These are phyloP conservation scores for Leishmania amazonensis DNA, from an alignment of 208 protist species.

Conservation along the genomic window DNA sequence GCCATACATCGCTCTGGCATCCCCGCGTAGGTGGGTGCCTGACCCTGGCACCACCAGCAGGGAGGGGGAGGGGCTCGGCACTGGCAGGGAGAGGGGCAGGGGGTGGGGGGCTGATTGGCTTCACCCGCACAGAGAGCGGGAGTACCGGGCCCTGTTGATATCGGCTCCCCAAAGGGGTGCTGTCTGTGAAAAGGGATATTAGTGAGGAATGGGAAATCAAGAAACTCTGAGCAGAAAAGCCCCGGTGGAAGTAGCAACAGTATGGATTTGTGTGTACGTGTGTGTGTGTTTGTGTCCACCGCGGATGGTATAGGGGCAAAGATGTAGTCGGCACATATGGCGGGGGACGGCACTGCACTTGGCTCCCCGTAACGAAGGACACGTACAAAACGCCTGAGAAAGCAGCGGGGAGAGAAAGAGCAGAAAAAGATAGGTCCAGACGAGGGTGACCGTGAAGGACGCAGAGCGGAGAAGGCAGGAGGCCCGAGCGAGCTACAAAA, in stretches of 20 bases:
- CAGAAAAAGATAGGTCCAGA: neutral
- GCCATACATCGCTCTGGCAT: neutral
- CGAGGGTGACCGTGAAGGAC: neutral
- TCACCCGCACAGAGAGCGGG: neutral
- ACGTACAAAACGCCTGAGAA: neutral
- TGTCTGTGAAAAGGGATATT: neutral
- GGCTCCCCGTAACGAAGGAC: no score
- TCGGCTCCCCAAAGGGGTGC: no score
- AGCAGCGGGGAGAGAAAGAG: neutral
- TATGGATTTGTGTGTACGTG: neutral
- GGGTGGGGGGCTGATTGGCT: neutral
- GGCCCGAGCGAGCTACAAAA: neutral
- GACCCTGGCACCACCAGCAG: no score
- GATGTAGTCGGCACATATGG: neutral
- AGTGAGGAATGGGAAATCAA: no score
- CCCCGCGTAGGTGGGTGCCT: no score
- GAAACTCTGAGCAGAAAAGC: neutral
- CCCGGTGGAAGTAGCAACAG: neutral
- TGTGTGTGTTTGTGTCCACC: neutral
- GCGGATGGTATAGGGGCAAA: neutral
- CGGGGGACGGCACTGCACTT: neutral
- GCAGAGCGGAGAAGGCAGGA: neutral
- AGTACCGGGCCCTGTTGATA: no score
- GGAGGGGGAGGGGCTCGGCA: no score
- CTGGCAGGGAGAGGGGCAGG: no score